Evolutionary conservation across 768 basidiomycete species (phyloP).

Genomic region (Boletus fagicola): DNA sequence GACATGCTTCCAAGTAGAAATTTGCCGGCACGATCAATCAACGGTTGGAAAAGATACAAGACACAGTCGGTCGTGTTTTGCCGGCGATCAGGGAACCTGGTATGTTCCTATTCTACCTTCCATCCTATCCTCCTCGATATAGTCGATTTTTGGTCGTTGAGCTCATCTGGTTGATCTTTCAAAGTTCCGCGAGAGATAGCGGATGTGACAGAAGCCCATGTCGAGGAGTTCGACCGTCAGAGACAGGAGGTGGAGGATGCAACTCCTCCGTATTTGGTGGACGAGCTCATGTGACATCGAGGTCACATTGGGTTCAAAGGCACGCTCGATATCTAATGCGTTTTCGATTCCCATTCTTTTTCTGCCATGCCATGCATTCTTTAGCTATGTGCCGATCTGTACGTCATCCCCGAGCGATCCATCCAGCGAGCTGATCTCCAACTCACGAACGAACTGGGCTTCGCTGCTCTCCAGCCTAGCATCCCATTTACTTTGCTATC

Average conservation of each 20-base stretch:
- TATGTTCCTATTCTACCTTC: not conserved
- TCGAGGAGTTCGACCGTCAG: constrained; percentile 11
- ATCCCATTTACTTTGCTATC: not conserved
- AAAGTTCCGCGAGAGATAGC: constrained; percentile 13
- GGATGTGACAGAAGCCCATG: constrained; percentile 11
- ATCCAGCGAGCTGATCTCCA: not conserved
- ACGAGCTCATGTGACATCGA: constrained; percentile 15
- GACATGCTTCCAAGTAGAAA: constrained; percentile 1
- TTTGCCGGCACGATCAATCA: constrained; percentile 11
- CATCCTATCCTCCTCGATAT: not conserved
- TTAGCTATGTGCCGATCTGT: not conserved
- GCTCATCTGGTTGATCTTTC: not conserved
- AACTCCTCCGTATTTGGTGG: constrained; percentile 7
- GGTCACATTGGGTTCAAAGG: not conserved
- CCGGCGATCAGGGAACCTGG: constrained; percentile 14
- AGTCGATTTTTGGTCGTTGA: too few relatives aligned
- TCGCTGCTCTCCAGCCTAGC: not conserved
- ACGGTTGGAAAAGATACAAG: constrained; percentile 16
- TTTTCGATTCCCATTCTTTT: too few relatives aligned
- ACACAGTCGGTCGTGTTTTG: constrained; percentile 9
- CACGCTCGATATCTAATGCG: not conserved
- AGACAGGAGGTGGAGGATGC: not conserved
- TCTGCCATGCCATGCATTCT: not conserved
- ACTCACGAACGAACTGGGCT: not conserved
- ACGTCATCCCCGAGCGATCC: not conserved